Conservation (phyloP, 805 yeast genomes). For the Suhomyces prunicola region DNA sequence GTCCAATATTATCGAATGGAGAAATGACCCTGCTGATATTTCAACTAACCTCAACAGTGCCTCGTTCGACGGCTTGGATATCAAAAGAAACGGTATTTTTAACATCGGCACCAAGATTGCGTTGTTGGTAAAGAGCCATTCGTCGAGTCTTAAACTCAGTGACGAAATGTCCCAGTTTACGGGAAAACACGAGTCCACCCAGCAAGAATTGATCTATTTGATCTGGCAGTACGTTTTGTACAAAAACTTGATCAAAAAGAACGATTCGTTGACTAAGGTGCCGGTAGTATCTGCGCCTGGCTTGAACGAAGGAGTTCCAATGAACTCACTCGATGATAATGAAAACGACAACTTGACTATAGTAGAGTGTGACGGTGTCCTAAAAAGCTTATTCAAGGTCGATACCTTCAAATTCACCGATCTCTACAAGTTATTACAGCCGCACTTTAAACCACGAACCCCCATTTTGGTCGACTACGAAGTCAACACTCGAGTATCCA, state of each 20-base stretch:
- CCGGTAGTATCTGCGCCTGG: conserved; percentile 37
- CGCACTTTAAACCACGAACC: conserved; percentile 72
- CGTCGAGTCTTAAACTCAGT: conserved; percentile 62
- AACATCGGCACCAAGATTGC: conserved; percentile 64
- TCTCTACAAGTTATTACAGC: conserved; percentile 63
- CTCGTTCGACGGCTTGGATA: conserved; percentile 82
- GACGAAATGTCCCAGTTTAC: conserved; percentile 64
- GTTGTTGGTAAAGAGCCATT: conserved; percentile 54
- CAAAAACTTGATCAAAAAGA: conserved; percentile 50
- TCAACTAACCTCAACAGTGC: conserved; percentile 22
- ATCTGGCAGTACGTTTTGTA: conserved; percentile 77
- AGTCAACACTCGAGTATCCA: conserved; percentile 70
- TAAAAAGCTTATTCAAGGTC: conserved; percentile 44
- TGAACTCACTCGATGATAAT: conserved; percentile 13
- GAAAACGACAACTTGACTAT: conserved; percentile 26
- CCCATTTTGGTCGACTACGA: conserved; percentile 78
- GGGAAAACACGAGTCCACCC: conserved; percentile 76
- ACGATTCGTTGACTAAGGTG: conserved; percentile 29
- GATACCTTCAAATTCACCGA: conserved; percentile 66
- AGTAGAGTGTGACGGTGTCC: conserved; percentile 43
- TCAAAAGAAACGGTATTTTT: conserved; percentile 69
- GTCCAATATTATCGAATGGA: conserved; percentile 78
- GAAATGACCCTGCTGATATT: conserved; percentile 49
- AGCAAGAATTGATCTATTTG: conserved; percentile 77
- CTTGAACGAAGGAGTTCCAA: conserved; percentile 1